phyloP scores from a whole-genome alignment of 257 asterid genomes.

The Anisodus acutangulus region DNA sequence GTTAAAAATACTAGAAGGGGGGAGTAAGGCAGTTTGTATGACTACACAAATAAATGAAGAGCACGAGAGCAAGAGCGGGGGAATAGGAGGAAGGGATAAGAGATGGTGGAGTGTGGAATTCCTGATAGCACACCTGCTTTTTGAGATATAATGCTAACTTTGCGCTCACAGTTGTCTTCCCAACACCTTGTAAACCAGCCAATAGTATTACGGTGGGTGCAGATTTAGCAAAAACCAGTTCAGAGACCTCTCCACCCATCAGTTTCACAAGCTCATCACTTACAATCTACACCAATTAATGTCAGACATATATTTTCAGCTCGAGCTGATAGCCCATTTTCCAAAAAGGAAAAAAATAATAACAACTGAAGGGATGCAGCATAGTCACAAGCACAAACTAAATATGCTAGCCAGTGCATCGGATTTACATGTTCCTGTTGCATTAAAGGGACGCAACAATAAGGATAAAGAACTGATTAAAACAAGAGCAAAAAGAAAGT shows the following conservation, averaged over 20 bases:
- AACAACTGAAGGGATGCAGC: neutral
- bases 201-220: constrained; percentile 83
- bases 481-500: neutral
- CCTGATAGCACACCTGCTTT: constrained; percentile 62
- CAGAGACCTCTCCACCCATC: constrained; percentile 98
- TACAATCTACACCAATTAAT: constrained; percentile 61
- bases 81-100: neutral
- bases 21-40: too few species aligned
- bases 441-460: too few species aligned
- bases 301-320: neutral
- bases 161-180: constrained; percentile 98
- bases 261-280: constrained; percentile 82
- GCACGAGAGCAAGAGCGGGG: constrained; percentile 23
- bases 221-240: constrained; percentile 74
- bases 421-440: too few species aligned
- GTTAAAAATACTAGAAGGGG: too few species aligned
- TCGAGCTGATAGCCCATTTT: neutral
- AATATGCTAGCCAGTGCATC: neutral
- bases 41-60: neutral
- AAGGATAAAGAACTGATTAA: neutral
- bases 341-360: neutral
- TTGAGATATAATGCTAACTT: constrained; percentile 92
- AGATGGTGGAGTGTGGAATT: constrained; percentile 34
- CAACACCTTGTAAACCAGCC: constrained; percentile 99
- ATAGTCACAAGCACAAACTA: neutral